These are phyloP conservation scores for Phytophthora capsici DNA, from an alignment of 352 stramenopile genomes.

Conservation along the genomic window DNA sequence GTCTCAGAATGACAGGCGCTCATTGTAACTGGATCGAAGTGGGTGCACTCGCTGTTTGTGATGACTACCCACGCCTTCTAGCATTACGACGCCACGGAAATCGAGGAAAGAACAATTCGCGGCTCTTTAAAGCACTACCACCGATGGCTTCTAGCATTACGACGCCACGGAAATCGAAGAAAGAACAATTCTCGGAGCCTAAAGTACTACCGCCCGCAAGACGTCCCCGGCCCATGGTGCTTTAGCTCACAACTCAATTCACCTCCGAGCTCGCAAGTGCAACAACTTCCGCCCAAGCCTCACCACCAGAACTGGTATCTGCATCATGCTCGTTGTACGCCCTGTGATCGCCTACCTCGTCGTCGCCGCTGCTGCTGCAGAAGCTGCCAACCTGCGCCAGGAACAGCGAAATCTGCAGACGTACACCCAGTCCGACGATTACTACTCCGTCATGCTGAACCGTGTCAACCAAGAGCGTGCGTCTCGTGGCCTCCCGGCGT, in stretches of 20 bases:
- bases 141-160: neutral
- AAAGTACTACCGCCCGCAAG: too few relatives aligned
- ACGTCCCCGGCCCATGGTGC: neutral
- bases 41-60: conserved; percentile 16
- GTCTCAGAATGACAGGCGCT: conserved; percentile 13
- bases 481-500: conserved; percentile 24
- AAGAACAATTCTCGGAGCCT: neutral
- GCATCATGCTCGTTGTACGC: conserved; percentile 18
- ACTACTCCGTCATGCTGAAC: conserved; percentile 38
- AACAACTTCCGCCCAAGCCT: conserved; percentile 14
- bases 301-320: conserved; percentile 21
- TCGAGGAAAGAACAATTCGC: conserved; percentile 10
- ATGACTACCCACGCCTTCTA: neutral
- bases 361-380: conserved; percentile 4
- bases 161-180: conserved; percentile 3
- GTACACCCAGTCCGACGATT: conserved; percentile 27
- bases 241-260: conserved; percentile 29
- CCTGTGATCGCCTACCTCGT: conserved; percentile 17
- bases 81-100: neutral
- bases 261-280: conserved; percentile 14
- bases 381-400: conserved; percentile 25
- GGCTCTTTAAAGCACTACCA: too few relatives aligned
- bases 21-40: conserved; percentile 16
- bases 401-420: conserved; percentile 29
- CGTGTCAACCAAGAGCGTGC: conserved; percentile 50